These are phyloP conservation scores for Barbarea vulgaris DNA, from an alignment of 345 rosid genomes.

Conservation along the genomic window DNA sequence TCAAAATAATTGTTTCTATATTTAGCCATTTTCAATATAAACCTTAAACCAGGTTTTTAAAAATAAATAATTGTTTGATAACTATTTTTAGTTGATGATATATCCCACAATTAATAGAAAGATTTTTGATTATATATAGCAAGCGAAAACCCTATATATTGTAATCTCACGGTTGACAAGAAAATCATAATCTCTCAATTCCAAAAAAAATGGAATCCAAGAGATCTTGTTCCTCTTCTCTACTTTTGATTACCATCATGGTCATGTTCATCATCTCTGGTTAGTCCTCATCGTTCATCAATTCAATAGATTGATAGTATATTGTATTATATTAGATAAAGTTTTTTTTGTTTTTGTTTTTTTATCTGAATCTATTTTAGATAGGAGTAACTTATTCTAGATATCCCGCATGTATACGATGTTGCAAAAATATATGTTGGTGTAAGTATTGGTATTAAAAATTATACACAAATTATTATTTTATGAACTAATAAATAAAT, in stretches of 20 bases:
- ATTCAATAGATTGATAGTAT: too few species aligned
- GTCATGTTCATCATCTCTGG: conserved; percentile 11
- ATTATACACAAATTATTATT: too few species aligned
- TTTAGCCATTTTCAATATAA: background rate
- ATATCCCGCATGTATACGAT: too few species aligned
- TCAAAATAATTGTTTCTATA: background rate
- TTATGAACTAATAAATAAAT: background rate
- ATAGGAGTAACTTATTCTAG: too few species aligned
- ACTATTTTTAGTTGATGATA: background rate
- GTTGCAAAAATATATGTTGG: too few species aligned
- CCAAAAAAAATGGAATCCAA: conserved; percentile 16
- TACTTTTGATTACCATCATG: conserved; percentile 5
- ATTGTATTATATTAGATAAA: too few species aligned
- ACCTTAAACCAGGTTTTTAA: background rate
- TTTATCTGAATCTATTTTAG: too few species aligned
- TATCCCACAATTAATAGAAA: background rate
- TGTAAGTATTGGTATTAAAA: too few species aligned
- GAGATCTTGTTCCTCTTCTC: background rate
- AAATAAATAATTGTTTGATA: background rate
- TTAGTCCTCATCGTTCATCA: too few species aligned
- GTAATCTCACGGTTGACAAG: background rate
- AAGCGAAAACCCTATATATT: background rate
- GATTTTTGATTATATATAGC: background rate
- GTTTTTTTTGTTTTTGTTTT: too few species aligned
- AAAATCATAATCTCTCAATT: background rate